These are phyloP conservation scores for Podospora bellae-mahoneyi DNA, from an alignment of 495 filamentous ascomycete genomes.

Conservation along the genomic window DNA sequence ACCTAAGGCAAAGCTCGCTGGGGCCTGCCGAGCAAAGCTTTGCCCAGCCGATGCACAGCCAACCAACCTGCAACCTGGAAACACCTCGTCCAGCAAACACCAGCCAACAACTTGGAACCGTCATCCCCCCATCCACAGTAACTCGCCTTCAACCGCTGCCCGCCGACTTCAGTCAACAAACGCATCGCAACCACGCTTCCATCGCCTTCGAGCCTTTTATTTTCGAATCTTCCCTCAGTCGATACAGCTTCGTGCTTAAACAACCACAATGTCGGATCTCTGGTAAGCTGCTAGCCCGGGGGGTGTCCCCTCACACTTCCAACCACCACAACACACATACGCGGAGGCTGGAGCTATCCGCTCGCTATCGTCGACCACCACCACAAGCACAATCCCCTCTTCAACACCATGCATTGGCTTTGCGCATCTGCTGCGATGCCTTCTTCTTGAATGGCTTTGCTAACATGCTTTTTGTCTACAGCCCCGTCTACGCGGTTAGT, in stretches of 20 bases:
- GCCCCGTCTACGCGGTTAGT: constrained; percentile 99
- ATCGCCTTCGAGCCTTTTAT: constrained; percentile 16
- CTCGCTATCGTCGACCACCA: constrained; percentile 24
- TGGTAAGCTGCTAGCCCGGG: constrained; percentile 38
- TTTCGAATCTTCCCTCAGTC: constrained; percentile 18
- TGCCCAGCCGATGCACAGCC: constrained; percentile 24
- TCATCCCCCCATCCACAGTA: constrained; percentile 27
- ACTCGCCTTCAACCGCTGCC: constrained; percentile 17
- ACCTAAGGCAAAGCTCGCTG: constrained; percentile 3
- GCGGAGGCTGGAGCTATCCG: constrained; percentile 26
- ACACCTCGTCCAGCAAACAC: constrained; percentile 36
- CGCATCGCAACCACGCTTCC: constrained; percentile 22
- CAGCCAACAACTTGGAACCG: constrained; percentile 28
- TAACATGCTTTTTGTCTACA: constrained; percentile 41
- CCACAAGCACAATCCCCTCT: constrained; percentile 22
- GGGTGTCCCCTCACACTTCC: constrained; percentile 10
- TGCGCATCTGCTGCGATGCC: background rate
- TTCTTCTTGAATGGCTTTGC: constrained; percentile 7
- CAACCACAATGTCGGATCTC: constrained; percentile 44
- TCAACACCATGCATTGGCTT: constrained; percentile 9
- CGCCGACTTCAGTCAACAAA: constrained; percentile 7
- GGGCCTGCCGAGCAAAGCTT: constrained; percentile 26
- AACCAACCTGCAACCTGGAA: constrained; percentile 43
- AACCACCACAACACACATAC: constrained; percentile 3
- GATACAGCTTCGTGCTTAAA: constrained; percentile 32